Percentiles rank a stretch among this genome's conserved stretches.
phyloP scores from a whole-genome alignment of 176 grass and related monocot species.

The Aegilops bicornis region DNA sequence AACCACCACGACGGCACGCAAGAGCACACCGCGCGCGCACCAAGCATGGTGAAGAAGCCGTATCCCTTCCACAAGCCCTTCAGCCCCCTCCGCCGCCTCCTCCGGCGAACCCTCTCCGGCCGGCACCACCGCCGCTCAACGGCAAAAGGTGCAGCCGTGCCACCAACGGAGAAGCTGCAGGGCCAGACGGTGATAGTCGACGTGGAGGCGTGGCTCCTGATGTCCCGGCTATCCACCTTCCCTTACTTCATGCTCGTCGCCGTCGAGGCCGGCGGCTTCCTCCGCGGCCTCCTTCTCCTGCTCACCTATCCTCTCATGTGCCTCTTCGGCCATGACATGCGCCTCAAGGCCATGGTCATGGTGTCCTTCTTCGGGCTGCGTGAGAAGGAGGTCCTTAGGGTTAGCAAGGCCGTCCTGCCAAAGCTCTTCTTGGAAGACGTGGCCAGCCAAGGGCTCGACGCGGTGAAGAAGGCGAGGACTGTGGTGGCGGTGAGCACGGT shows the following conservation, averaged over 20 bases:
- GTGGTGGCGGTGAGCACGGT: constrained; percentile 43
- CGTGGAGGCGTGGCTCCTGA: constrained; percentile 60
- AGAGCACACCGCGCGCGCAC: background rate
- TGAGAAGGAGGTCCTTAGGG: constrained; percentile 40
- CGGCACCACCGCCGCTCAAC: constrained; percentile 13
- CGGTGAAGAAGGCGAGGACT: constrained; percentile 37
- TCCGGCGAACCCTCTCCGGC: constrained; percentile 35
- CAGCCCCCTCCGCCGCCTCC: constrained; percentile 40
- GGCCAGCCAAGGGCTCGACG: constrained; percentile 52
- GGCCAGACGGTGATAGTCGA: constrained; percentile 52
- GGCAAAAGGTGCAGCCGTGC: background rate
- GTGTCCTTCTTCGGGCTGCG: constrained; percentile 56
- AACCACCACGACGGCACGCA: background rate
- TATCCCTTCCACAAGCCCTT: constrained; percentile 40
- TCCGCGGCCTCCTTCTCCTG: constrained; percentile 65
- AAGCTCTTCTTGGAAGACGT: constrained; percentile 72
- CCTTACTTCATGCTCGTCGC: constrained; percentile 95
- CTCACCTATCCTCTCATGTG: constrained; percentile 41
- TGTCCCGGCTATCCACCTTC: constrained; percentile 56
- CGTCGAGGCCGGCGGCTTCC: constrained; percentile 63
- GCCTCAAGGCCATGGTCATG: constrained; percentile 56
- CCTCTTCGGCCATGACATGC: constrained; percentile 29
- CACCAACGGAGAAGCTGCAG: constrained; percentile 25
- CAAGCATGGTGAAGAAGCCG: constrained; percentile 42
- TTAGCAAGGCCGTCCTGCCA: constrained; percentile 59